These are phyloP conservation scores for Arthroderma sp. DNA, from an alignment of 2,329 filamentous ascomycete species.

Conservation along the genomic window DNA sequence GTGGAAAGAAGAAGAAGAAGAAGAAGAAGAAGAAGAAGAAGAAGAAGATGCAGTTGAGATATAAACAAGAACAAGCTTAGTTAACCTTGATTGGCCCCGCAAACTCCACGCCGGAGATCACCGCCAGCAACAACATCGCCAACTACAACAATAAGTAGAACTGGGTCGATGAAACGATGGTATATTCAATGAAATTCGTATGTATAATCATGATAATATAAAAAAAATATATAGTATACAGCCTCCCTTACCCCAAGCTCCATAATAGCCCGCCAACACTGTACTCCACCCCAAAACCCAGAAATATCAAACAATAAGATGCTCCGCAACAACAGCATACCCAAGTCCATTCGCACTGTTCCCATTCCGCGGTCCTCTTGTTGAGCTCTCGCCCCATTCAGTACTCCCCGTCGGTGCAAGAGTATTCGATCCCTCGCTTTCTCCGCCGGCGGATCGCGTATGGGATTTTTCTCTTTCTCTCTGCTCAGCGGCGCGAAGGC, in stretches of 20 bases:
- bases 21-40: slow-evolving; percentile 1
- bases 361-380: slow-evolving; percentile 5
- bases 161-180: too few species aligned
- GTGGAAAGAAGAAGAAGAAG: slow-evolving; percentile 1
- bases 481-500: slow-evolving; percentile 1
- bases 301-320: slow-evolving; percentile 8
- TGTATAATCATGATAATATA: too few species aligned
- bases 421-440: neutral
- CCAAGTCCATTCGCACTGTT: slow-evolving; percentile 7
- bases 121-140: too few species aligned
- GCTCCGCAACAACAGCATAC: slow-evolving; percentile 7
- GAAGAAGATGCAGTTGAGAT: slow-evolving; percentile 5
- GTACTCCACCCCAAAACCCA: too few species aligned
- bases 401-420: slow-evolving; percentile 2
- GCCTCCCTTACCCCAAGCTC: too few species aligned
- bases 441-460: neutral
- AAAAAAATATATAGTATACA: too few species aligned
- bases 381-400: slow-evolving; percentile 1
- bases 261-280: too few species aligned
- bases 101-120: too few species aligned
- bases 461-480: slow-evolving; percentile 5
- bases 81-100: too few species aligned
- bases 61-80: too few species aligned
- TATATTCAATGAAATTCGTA: too few species aligned
- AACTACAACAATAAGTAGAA: too few species aligned